These are phyloP conservation scores for Quercus alba DNA, from an alignment of 306 rosid species.

Conservation along the genomic window DNA sequence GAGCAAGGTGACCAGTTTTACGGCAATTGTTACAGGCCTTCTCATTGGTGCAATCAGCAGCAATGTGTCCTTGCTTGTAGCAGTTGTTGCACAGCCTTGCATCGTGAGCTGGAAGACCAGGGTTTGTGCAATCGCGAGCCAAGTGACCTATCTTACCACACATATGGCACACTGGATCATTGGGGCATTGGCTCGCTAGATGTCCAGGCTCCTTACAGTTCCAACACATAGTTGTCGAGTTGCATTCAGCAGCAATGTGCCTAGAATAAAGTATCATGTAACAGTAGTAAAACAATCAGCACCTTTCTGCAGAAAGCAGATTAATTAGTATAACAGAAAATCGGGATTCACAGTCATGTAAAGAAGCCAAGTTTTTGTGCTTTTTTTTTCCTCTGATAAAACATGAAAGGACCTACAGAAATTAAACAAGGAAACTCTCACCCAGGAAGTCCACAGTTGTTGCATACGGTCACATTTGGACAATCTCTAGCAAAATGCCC, in stretches of 20 bases:
- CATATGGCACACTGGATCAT: slow-evolving; percentile 11
- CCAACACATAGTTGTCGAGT: slow-evolving; percentile 20
- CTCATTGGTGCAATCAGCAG: slow-evolving; percentile 15
- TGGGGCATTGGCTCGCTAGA: slow-evolving; percentile 24
- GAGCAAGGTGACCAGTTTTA: slow-evolving; percentile 23
- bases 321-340: neutral
- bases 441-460: slow-evolving; percentile 33
- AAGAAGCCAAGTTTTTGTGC: neutral
- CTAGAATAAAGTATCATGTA: slow-evolving; percentile 1
- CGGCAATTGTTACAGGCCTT: slow-evolving; percentile 21
- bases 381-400: too few species aligned
- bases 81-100: slow-evolving; percentile 26
- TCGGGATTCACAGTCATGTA: neutral
- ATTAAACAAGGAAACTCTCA: neutral
- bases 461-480: slow-evolving; percentile 18
- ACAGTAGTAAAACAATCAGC: neutral
- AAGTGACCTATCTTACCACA: slow-evolving; percentile 26
- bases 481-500: slow-evolving; percentile 31
- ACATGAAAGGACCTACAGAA: too few species aligned
- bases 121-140: slow-evolving; percentile 17
- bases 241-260: slow-evolving; percentile 26
- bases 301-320: neutral
- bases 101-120: slow-evolving; percentile 7
- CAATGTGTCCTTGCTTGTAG: slow-evolving; percentile 28
- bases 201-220: slow-evolving; percentile 30